These are phyloP conservation scores for Scheffersomyces stipitis DNA, from an alignment of 805 yeast species.

Conservation along the genomic window DNA sequence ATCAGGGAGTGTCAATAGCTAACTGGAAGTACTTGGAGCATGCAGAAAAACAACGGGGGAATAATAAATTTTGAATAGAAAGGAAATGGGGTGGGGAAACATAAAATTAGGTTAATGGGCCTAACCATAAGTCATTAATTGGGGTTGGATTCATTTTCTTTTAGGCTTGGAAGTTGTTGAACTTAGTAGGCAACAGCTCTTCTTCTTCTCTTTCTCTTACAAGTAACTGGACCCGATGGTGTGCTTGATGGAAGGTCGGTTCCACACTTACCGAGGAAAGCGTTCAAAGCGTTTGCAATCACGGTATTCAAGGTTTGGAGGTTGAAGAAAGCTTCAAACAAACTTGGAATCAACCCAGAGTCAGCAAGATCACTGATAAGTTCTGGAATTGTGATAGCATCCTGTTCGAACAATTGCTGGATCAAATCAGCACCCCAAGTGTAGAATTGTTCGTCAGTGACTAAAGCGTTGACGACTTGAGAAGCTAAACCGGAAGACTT, in stretches of 20 bases:
- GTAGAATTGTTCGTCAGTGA: constrained; percentile 37
- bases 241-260: constrained; percentile 25
- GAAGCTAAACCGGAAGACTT: constrained; percentile 43
- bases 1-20: no score
- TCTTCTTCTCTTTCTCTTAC: constrained; percentile 26
- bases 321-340: constrained; percentile 39
- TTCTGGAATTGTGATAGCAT: constrained; percentile 26
- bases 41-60: no score
- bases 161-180: no score
- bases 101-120: no score
- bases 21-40: no score
- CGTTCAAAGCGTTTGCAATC: constrained; percentile 42
- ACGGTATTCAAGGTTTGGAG: constrained; percentile 38
- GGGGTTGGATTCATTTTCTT: no score
- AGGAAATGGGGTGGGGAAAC: no score
- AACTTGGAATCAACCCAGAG: constrained; percentile 39
- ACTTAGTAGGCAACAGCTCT: no score
- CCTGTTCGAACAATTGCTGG: constrained; percentile 24
- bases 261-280: constrained; percentile 40
- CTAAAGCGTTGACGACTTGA: constrained; percentile 36
- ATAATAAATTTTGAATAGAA: no score
- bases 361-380: constrained; percentile 28
- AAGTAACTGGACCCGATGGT: constrained; percentile 14
- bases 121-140: no score
- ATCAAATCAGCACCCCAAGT: constrained; percentile 39